Evolutionary conservation across 2,329 filamentous ascomycete species (phyloP).

Genomic region (Ustilaginoidea virens): DNA sequence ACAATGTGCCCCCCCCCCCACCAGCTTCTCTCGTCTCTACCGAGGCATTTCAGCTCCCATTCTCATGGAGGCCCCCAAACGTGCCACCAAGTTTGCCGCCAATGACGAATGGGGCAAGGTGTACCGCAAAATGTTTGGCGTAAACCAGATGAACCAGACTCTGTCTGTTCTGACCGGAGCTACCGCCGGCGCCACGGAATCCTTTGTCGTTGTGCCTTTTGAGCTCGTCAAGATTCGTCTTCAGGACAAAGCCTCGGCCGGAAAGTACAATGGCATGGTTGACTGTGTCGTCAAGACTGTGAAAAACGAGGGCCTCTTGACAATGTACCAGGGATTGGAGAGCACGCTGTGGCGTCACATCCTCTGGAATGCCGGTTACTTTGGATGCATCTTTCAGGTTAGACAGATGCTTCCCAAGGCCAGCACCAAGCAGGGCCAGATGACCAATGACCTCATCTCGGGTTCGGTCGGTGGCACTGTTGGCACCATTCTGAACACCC

Average conservation of each 20-base stretch:
- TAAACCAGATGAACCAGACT: constrained; percentile 76
- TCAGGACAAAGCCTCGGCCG: constrained; percentile 85
- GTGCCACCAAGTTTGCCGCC: constrained; percentile 95
- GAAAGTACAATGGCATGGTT: constrained; percentile 71
- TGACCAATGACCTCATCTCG: constrained; percentile 75
- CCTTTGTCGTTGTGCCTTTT: constrained; percentile 95
- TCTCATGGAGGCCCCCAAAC: constrained; percentile 88
- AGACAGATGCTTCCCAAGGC: constrained; percentile 67
- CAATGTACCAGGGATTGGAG: constrained; percentile 93
- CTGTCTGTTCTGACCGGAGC: constrained; percentile 89
- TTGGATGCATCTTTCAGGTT: constrained; percentile 97
- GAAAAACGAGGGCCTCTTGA: constrained; percentile 65
- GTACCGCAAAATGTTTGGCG: constrained; percentile 76
- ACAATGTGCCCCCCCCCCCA: too few relatives aligned
- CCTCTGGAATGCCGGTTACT: constrained; percentile 87
- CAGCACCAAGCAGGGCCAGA: constrained; percentile 66
- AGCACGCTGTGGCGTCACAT: constrained; percentile 91
- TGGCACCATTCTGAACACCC: constrained; percentile 87
- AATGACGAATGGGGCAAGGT: constrained; percentile 97
- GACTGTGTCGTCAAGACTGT: constrained; percentile 74
- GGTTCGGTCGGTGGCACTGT: constrained; percentile 75
- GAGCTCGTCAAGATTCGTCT: constrained; percentile 97
- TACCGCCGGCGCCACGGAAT: constrained; percentile 85
- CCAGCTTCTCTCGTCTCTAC: constrained; percentile 79
- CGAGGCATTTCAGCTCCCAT: constrained; percentile 92